These are phyloP conservation scores for Ogataea methanolica DNA, from an alignment of 805 yeast genomes.

Conservation along the genomic window DNA sequence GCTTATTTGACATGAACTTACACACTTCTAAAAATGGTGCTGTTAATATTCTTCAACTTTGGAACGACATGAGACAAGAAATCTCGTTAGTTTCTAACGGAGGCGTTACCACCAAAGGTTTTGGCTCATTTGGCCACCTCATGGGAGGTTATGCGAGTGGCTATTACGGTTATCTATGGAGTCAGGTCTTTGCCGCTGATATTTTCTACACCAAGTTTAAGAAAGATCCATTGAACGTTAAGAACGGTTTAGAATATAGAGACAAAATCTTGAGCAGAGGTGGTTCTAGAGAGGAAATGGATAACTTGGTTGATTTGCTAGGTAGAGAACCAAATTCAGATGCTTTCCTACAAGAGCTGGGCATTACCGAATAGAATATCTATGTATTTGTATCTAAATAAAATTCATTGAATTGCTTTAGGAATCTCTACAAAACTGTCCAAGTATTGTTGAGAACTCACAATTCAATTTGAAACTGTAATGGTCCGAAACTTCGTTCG, in stretches of 20 bases:
- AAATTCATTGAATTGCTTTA: not conserved
- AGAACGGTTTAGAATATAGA: conserved; percentile 62
- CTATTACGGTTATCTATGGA: conserved; percentile 83
- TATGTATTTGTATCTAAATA: not conserved
- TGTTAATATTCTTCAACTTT: conserved; percentile 47
- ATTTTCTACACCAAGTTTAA: conserved; percentile 70
- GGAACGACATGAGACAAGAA: conserved; percentile 68
- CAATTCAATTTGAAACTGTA: not conserved
- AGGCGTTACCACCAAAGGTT: conserved; percentile 56
- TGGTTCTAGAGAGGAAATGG: conserved; percentile 67
- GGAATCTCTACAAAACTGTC: not conserved
- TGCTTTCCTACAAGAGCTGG: conserved; percentile 70
- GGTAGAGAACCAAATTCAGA: conserved; percentile 73
- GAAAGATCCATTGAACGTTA: conserved; percentile 58
- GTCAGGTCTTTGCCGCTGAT: conserved; percentile 81
- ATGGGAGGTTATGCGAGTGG: conserved; percentile 84
- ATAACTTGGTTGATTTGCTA: conserved; percentile 56
- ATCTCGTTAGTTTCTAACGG: conserved; percentile 56
- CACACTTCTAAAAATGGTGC: conserved; percentile 48
- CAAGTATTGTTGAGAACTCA: not conserved
- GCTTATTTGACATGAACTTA: conserved; percentile 68
- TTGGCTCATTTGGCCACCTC: conserved; percentile 74
- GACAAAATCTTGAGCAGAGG: conserved; percentile 67
- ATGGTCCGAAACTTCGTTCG: not conserved
- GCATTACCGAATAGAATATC: conserved; percentile 26